Percentiles rank a stretch among this genome's conserved stretches.
phyloP scores from a whole-genome alignment of 805 yeast genomes.

The Ogataea allantospora region DNA sequence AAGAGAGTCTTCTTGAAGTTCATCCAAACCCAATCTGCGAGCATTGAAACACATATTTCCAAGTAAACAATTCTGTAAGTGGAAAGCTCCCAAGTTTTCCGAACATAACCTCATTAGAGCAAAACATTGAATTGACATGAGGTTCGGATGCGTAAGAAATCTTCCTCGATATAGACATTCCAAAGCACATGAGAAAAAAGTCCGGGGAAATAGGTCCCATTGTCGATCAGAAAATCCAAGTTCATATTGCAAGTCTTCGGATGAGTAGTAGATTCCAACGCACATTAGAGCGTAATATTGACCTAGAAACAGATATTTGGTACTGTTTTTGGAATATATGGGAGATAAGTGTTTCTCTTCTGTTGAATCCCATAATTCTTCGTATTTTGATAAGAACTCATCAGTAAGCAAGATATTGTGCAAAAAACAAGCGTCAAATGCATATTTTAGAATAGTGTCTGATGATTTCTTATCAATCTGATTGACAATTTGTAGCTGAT shows the following conservation, averaged over 20 bases:
- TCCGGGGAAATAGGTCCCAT: conserved; percentile 26
- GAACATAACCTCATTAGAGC: conserved; percentile 25
- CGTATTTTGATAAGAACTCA: conserved; percentile 65
- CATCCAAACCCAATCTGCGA: conserved; percentile 22
- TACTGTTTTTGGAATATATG: conserved; percentile 18
- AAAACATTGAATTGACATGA: conserved; percentile 25
- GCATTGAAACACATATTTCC: conserved; percentile 20
- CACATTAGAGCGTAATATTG: conserved; percentile 31
- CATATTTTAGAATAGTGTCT: background rate
- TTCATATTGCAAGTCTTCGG: conserved; percentile 14
- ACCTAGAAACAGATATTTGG: conserved; percentile 27
- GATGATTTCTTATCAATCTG: background rate
- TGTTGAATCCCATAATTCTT: conserved; percentile 28
- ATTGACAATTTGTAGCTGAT: background rate
- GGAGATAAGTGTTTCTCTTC: conserved; percentile 24
- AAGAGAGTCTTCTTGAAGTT: conserved; percentile 10
- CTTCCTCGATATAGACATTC: conserved; percentile 32
- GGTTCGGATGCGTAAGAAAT: conserved; percentile 26
- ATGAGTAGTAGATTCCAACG: conserved; percentile 25
- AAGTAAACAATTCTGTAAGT: conserved; percentile 21
- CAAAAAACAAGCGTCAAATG: background rate
- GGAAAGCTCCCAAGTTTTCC: conserved; percentile 26
- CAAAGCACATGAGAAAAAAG: conserved; percentile 26
- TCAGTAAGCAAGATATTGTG: conserved; percentile 56
- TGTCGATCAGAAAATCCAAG: conserved; percentile 18